These are phyloP conservation scores for Miscanthus sacchariflorus DNA, from an alignment of 202 grass and related monocot genomes.

Conservation along the genomic window DNA sequence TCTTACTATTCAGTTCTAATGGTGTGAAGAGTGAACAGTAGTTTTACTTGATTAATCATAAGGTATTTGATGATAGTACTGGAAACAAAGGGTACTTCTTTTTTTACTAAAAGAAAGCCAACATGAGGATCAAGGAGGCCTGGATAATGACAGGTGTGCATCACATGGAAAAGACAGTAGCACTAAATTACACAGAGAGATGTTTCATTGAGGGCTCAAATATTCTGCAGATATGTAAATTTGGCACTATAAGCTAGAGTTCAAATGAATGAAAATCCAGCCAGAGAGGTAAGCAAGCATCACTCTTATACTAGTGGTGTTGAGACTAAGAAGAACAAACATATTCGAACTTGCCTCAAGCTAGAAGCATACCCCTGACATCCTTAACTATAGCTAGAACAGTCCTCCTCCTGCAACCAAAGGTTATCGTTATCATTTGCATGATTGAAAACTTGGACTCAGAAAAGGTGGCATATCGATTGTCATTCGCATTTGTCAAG, in stretches of 20 bases:
- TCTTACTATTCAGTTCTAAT: background rate
- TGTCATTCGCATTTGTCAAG: background rate
- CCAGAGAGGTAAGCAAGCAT: background rate
- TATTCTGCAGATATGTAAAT: slow-evolving; percentile 32
- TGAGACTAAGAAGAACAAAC: slow-evolving; percentile 11
- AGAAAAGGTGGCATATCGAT: background rate
- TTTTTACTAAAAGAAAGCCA: background rate
- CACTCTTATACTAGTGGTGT: slow-evolving; percentile 14
- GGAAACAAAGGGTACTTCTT: background rate
- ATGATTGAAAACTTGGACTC: background rate
- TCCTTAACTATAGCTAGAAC: slow-evolving; percentile 45
- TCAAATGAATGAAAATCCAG: slow-evolving; percentile 29
- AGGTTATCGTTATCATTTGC: slow-evolving; percentile 24
- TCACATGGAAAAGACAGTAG: slow-evolving; percentile 28
- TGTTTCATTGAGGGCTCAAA: slow-evolving; percentile 28
- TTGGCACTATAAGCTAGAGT: background rate
- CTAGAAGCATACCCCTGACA: slow-evolving; percentile 30
- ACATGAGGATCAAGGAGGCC: background rate
- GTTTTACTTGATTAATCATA: background rate
- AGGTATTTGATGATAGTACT: slow-evolving; percentile 10
- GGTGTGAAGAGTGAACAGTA: slow-evolving; percentile 14
- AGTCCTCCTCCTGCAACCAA: slow-evolving; percentile 53
- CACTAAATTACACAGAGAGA: slow-evolving; percentile 1
- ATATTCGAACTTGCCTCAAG: slow-evolving; percentile 39
- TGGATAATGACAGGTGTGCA: slow-evolving; percentile 5